These are phyloP conservation scores for Tephrocybe sp. DNA, from an alignment of 768 basidiomycete species.

Conservation along the genomic window DNA sequence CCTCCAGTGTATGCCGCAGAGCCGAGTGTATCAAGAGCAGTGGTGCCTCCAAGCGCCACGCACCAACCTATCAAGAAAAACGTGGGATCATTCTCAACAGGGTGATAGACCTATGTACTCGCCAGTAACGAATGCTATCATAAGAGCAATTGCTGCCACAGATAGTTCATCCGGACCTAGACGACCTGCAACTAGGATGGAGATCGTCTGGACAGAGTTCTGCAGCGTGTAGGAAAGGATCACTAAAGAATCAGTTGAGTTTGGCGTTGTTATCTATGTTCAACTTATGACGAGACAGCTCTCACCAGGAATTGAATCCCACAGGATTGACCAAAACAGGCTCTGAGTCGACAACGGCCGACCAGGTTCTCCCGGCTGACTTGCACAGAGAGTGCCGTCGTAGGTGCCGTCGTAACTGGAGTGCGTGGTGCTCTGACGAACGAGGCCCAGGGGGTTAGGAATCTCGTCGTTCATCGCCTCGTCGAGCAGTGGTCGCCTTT, in stretches of 20 bases:
- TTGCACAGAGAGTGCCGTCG: not conserved
- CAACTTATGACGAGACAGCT: not conserved
- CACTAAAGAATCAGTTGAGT: constrained; percentile 39
- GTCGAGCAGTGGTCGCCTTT: not conserved
- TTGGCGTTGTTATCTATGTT: not conserved
- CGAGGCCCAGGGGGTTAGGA: too few species aligned
- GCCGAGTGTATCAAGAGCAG: constrained; percentile 75
- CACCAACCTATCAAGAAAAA: constrained; percentile 60
- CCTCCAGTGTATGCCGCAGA: constrained; percentile 77
- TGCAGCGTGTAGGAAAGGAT: constrained; percentile 72
- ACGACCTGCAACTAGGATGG: constrained; percentile 39
- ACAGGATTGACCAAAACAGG: constrained; percentile 47
- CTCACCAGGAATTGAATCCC: constrained; percentile 62
- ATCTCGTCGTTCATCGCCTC: not conserved
- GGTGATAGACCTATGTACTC: constrained; percentile 46
- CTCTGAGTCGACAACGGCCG: constrained; percentile 1
- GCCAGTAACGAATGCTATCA: constrained; percentile 81
- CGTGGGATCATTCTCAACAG: constrained; percentile 48
- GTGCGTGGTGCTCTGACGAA: too few species aligned
- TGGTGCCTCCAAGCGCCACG: constrained; percentile 76
- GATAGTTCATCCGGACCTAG: constrained; percentile 72
- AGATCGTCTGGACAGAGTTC: constrained; percentile 70
- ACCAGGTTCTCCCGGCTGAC: not conserved
- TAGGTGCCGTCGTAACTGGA: not conserved
- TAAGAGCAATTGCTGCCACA: constrained; percentile 70